Evolutionary conservation across 306 rosid genomes (phyloP).

Genomic region (Casuarina equisetifolia): DNA sequence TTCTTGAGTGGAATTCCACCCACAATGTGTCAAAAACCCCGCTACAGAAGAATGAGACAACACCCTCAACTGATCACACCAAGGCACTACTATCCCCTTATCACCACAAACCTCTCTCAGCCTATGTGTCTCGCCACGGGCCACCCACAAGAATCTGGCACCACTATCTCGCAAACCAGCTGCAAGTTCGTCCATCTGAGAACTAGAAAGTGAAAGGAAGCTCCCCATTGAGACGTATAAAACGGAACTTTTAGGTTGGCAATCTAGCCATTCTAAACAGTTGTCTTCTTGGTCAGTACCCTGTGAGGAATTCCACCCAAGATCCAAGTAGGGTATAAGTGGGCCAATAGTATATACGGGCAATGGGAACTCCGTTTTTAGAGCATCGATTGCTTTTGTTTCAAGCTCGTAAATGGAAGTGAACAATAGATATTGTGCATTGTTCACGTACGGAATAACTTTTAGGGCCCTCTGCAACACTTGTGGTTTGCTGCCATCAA

Average conservation of each 20-base stretch:
- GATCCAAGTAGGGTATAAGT: slow-evolving; percentile 28
- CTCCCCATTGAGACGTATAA: slow-evolving; percentile 44
- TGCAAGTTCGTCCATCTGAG: slow-evolving; percentile 45
- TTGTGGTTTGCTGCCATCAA: neutral
- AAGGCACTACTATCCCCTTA: slow-evolving; percentile 32
- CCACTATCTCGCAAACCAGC: slow-evolving; percentile 36
- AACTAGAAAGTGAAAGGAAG: slow-evolving; percentile 30
- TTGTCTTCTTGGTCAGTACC: neutral
- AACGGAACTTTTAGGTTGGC: slow-evolving; percentile 42
- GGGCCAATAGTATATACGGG: slow-evolving; percentile 43
- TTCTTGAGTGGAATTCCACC: slow-evolving; percentile 9
- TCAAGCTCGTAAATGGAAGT: slow-evolving; percentile 36
- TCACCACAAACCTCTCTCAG: slow-evolving; percentile 15
- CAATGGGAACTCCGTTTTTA: slow-evolving; percentile 21
- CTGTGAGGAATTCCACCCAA: neutral
- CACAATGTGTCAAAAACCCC: slow-evolving; percentile 37
- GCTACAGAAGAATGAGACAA: slow-evolving; percentile 40
- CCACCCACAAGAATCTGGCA: slow-evolving; percentile 40
- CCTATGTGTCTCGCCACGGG: slow-evolving; percentile 26
- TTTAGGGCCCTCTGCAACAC: slow-evolving; percentile 15
- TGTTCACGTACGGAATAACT: slow-evolving; percentile 21
- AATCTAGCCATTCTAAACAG: slow-evolving; percentile 37
- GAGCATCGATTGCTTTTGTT: slow-evolving; percentile 22
- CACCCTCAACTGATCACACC: slow-evolving; percentile 56
- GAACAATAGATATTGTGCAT: slow-evolving; percentile 31